These are phyloP conservation scores for Nakataea oryzae DNA, from an alignment of 2,329 filamentous ascomycete species.

Conservation along the genomic window DNA sequence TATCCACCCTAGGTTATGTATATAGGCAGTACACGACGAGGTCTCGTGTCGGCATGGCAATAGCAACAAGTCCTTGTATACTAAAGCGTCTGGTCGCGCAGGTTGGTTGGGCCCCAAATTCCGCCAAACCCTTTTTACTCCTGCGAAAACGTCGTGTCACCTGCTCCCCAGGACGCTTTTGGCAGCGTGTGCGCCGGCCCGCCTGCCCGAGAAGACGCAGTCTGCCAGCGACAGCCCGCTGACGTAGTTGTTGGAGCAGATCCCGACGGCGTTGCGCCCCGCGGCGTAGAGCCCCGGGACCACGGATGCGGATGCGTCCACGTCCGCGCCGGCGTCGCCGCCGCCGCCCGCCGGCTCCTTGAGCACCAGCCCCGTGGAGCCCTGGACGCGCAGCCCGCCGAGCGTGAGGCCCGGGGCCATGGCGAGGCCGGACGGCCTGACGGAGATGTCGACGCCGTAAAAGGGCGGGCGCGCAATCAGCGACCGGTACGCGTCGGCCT, in stretches of 20 bases:
- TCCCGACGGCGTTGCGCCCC: conserved; percentile 4
- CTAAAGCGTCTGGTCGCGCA: too few relatives aligned
- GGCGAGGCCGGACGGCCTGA: background rate
- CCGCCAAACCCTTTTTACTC: background rate
- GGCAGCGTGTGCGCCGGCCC: conserved; percentile 3
- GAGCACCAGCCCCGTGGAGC: background rate
- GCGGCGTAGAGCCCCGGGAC: conserved; percentile 5
- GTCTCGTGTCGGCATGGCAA: too few relatives aligned
- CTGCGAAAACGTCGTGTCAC: too few relatives aligned
- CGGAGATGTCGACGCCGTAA: conserved; percentile 4
- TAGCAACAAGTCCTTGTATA: background rate
- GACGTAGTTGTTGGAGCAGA: conserved; percentile 6
- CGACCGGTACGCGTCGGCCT: background rate
- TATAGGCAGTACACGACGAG: too few relatives aligned
- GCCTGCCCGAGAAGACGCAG: conserved; percentile 6
- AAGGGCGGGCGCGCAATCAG: conserved; percentile 1
- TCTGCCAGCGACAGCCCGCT: conserved; percentile 6
- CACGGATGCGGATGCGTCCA: too few relatives aligned
- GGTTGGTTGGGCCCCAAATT: too few relatives aligned
- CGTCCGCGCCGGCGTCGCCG: too few relatives aligned
- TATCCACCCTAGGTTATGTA: too few relatives aligned
- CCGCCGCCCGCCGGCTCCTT: background rate
- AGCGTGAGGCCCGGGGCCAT: conserved; percentile 1
- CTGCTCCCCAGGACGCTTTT: background rate
- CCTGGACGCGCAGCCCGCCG: conserved; percentile 4